phyloP scores from a whole-genome alignment of 1,284 basidiomycete genomes.

The Rhodotorula sp. region DNA sequence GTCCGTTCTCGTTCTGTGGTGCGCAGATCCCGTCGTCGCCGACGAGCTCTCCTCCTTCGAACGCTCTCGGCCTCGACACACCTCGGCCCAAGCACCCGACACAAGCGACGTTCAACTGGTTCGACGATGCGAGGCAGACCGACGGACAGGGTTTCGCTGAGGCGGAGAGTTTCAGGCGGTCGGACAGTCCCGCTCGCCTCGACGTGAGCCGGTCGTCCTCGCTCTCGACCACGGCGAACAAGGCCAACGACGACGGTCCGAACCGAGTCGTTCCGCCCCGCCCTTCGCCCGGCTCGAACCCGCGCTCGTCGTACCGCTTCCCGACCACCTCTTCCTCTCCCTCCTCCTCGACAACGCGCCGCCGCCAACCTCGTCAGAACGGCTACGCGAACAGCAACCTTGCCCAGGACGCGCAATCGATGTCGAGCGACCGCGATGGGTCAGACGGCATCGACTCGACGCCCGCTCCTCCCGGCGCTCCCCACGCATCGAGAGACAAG shows the following conservation, averaged over 20 bases:
- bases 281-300: background rate
- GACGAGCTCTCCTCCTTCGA: background rate
- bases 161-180: background rate
- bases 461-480: no score
- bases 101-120: slow-evolving; percentile 38
- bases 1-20: background rate
- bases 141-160: background rate
- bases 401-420: no score
- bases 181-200: background rate
- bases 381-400: no score
- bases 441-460: no score
- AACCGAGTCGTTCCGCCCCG: no score
- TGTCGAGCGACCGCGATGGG: no score
- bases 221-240: background rate
- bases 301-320: background rate
- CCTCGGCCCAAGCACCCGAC: slow-evolving; percentile 23
- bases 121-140: slow-evolving; percentile 12
- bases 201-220: slow-evolving; percentile 4
- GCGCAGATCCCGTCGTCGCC: background rate
- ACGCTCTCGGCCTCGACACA: slow-evolving; percentile 20
- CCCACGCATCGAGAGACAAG: no score
- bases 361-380: background rate
- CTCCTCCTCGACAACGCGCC: background rate
- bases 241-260: background rate
- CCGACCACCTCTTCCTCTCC: background rate